phyloP scores from a whole-genome alignment of 257 asterid genomes.

The Fraxinus pennsylvanica region DNA sequence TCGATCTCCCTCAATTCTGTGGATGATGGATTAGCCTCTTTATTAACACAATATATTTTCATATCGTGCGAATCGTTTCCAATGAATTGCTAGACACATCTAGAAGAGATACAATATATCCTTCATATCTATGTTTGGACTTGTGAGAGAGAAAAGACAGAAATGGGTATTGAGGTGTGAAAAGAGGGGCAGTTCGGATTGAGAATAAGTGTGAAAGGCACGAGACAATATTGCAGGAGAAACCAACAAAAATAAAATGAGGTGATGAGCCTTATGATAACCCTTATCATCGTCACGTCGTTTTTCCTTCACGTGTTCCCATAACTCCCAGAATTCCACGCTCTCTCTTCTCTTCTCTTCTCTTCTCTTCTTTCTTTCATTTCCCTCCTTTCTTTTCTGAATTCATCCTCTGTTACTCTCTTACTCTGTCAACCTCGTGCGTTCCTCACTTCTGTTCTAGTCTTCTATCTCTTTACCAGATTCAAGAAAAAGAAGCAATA shows the following conservation, averaged over 20 bases:
- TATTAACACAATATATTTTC: too few species aligned
- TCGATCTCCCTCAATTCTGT: too few species aligned
- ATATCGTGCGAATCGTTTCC: too few species aligned
- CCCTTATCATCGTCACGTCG: conserved; percentile 96
- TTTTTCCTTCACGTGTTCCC: conserved; percentile 62
- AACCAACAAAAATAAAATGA: conserved; percentile 62
- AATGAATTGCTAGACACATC: too few species aligned
- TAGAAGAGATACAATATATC: too few species aligned
- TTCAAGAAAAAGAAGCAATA: too few species aligned
- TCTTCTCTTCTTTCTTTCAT: too few species aligned
- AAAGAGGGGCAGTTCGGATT: conserved; percentile 77
- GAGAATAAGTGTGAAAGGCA: conserved; percentile 92
- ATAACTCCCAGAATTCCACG: conserved; percentile 68
- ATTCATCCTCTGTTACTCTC: conserved; percentile 3
- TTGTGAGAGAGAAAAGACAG: conserved; percentile 16
- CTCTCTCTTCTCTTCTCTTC: conserved; percentile 16
- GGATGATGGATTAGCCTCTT: too few species aligned
- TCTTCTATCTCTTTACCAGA: conserved; percentile 35
- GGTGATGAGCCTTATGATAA: conserved; percentile 85
- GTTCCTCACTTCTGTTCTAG: background rate
- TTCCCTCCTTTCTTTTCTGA: background rate
- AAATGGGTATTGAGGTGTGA: conserved; percentile 22
- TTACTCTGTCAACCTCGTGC: conserved; percentile 41
- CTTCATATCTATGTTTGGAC: background rate
- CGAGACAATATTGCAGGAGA: conserved; percentile 41